Conservation (phyloP, 1,284 basidiomycete species). For the Leccinum solheimii region DNA sequence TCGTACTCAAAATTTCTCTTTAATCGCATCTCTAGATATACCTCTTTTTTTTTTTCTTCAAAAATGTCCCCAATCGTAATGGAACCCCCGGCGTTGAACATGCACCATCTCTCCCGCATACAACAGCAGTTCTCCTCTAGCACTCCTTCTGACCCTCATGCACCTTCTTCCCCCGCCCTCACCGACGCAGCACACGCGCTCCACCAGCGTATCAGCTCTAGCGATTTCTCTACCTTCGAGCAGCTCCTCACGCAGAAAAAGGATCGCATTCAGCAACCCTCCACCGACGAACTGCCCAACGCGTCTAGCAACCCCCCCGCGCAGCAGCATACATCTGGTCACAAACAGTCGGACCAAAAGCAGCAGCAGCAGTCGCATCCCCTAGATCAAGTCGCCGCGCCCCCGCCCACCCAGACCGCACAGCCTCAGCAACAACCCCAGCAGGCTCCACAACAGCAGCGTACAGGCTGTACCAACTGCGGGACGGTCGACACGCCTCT, state of each 20-base stretch:
- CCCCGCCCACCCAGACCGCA: conserved; percentile 23
- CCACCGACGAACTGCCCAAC: conserved; percentile 15
- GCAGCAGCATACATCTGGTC: conserved; percentile 18
- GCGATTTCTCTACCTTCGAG: conserved; percentile 33
- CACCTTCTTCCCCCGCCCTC: conserved; percentile 34
- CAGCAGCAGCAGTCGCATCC: conserved; percentile 9
- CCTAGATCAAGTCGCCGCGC: conserved; percentile 19
- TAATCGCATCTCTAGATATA: conserved; percentile 38
- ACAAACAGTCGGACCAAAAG: conserved; percentile 18
- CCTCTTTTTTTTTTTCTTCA: conserved; percentile 6
- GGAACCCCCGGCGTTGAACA: conserved; percentile 48
- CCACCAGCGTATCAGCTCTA: conserved; percentile 31
- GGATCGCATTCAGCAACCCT: conserved; percentile 27
- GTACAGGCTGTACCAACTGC: conserved; percentile 64
- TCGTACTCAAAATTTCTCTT: conserved; percentile 24
- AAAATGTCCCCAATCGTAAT: conserved; percentile 45
- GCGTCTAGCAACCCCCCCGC: conserved; percentile 12
- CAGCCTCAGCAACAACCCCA: conserved; percentile 27
- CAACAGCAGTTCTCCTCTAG: conserved; percentile 38
- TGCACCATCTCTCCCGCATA: conserved; percentile 47
- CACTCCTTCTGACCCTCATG: conserved; percentile 30
- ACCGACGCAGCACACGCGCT: conserved; percentile 28
- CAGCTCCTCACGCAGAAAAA: conserved; percentile 33
- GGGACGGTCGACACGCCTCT: conserved; percentile 74
- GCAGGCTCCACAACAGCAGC: conserved; percentile 31